Evolutionary conservation across 129 eudicot species (phyloP), one percentile per base, ranked within the genome.

Genomic region (Smallanthus sonchifolius): DNA sequence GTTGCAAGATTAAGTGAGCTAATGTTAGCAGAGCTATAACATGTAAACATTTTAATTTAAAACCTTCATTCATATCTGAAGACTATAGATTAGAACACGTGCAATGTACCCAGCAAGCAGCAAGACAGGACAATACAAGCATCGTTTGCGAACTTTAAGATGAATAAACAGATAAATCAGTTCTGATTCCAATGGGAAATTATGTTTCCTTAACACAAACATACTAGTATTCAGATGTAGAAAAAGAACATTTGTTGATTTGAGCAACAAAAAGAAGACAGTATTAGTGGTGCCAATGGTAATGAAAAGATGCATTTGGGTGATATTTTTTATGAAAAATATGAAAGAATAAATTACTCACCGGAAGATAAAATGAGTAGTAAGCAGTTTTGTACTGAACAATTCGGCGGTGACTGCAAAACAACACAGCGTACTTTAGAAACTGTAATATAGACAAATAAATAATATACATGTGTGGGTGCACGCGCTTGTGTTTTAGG

Each of bases 371-470:
- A 80, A 92, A 92, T 66, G 97, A 92, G 84, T 92, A 92, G 74
- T 92, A 92, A 42, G 96, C 96, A 15, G 97, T 89, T 85, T 92
- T 92, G 86, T 86, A 92, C 79, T 89, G 93, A 69, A 92, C 97
- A 80, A 92, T 92, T 45, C 97, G 87, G 16, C 89, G 93, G 69
- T 92, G 94, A 76, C 97, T 92, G 91, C 88, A 78, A 75, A 13
- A 57, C 70, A 32, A 64, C 45, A 68, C 4, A 11, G 37, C 39
- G 13, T 63, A 67, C 57, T 37, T 74, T 48, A 84, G 52, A 38
- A 67, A 73, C 62, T 30, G 60, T 32, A 69, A 48, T 36, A 48
- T 49, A 39, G 10, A 64, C 13, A 28, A 8, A 49, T 37, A 65
- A 61, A 34, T 13, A 34, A 62, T n/a, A 35, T 62, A 11, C 34